Base-by-base conservation (phyloP, 306 rosid species). In the Cucurbita moschata region DNA sequence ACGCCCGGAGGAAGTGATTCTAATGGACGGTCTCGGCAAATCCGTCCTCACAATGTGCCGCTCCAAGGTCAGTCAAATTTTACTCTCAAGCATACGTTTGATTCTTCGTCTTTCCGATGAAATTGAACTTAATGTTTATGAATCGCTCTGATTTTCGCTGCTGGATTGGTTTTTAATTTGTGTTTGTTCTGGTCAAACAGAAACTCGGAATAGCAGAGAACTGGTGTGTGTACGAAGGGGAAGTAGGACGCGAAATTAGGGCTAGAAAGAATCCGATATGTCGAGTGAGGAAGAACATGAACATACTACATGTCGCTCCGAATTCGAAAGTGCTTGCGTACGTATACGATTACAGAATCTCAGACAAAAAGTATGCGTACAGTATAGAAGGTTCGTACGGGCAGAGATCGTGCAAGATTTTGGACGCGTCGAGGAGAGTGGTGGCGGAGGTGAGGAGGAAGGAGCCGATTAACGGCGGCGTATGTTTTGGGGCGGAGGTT, bases 1-100 rank as follows among this genome's bases (percentile, higher is more conserved):
- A 16, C 91, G 79, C 58, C 96, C 97, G 3, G 76, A 81, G 6
- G 87, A 94, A 76, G 35, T 94, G 71, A 77, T 77, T 81, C 97
- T 94, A 63, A 94, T 94, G 97, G 96, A 91, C 39, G 88, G 76
- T 83, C 77, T 87, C 3, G 96, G 97, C n/a, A 85, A 72, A 61
- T 81, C 95, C 13, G 67, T 92, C 76, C 89, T 84, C 80, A 86
- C 95, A 63, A 72, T 86, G 89, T 79, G 82, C 67, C 90, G 92
- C 43, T 88, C 83, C 58, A 86, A 75, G 96, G 96, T 89, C 51
- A 39, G 40, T 89, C 51, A 5, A 62, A 15, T 14, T 74, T 19
- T 7, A 10, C 40, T 7, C 8, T 16, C 15, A 15, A 8, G 10
- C 18, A 54, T 8, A 19, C 35, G 15, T 18, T 14, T 1, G 23